Evolutionary conservation across 2,329 filamentous ascomycete genomes (phyloP), one percentile per base, ranked within the genome.

Genomic region (Aureobasidium uvarum): DNA sequence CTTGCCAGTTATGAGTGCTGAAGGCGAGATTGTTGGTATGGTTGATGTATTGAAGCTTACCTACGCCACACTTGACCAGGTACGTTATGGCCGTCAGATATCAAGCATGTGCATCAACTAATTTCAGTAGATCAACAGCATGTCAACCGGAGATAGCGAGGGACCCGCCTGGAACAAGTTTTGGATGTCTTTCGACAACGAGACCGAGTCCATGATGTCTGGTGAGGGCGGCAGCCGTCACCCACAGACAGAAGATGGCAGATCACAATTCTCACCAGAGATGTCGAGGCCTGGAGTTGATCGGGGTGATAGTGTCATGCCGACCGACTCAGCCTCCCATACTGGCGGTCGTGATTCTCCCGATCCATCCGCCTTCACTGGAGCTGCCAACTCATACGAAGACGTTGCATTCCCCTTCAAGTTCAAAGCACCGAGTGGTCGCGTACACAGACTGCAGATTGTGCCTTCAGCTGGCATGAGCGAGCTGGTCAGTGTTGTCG

Each of bases 81-180:
- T 96, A 79, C 54, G 54, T 48, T n/a, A n/a, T 33, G 52, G 20
- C 51, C 39, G 52, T 1, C 6, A 39, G 39, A 43, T 18, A 36
- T 16, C 33, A 5, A 41, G 5, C n/a, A 7, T n/a, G 23, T 48
- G n/a, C 7, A 18, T 14, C 41, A 43, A 14, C 65, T 70, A 31
- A 71, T 52, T 16, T 16, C 31, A 25, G 3, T 69, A 89, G 84
- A 88, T 89, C 74, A 98, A 98, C 81, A 92, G 91, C 66, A 98
- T 99, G 89, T 88, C 86, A 46, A 92, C 88, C 62, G 86, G 86
- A 48, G 94, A 96, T 74, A 92, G 87, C 71, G 95, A 99, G 79
- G 95, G 95, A 0, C 95, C 95, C 5, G 95, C 95, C 7, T 99
- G 95, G 95, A 98, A 97, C 82, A 99, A 98, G 79, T 99, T 99